phyloP scores from a whole-genome alignment of 306 rosid genomes.

The Carpinus fangiana region DNA sequence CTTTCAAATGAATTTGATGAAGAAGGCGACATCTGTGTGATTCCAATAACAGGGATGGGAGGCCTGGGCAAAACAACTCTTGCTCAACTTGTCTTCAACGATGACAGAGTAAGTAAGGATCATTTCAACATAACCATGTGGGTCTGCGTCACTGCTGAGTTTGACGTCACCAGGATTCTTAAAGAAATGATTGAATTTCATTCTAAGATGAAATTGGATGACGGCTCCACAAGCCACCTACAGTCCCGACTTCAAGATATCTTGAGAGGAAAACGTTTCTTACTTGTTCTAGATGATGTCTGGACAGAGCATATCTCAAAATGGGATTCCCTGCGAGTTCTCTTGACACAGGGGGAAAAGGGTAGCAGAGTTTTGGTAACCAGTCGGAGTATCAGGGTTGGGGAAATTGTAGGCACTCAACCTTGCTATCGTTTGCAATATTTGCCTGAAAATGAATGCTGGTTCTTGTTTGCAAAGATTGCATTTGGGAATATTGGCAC shows the following conservation, averaged over 20 bases:
- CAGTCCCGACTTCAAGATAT: neutral
- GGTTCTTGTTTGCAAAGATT: slow-evolving; percentile 26
- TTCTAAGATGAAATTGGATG: neutral
- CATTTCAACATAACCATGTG: slow-evolving; percentile 22
- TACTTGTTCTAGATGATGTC: slow-evolving; percentile 34
- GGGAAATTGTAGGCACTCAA: neutral
- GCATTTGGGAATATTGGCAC: no score
- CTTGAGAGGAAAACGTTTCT: neutral
- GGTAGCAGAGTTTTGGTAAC: neutral
- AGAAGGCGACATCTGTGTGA: neutral
- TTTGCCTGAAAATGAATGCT: slow-evolving; percentile 15
- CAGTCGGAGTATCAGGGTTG: neutral
- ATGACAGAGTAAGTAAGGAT: neutral
- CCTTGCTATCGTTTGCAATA: neutral
- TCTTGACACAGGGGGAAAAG: neutral
- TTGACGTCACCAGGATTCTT: neutral
- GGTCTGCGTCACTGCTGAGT: slow-evolving; percentile 21
- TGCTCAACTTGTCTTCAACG: slow-evolving; percentile 8
- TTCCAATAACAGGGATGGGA: slow-evolving; percentile 22
- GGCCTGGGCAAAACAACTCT: slow-evolving; percentile 34
- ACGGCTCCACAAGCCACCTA: neutral
- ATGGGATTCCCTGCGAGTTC: slow-evolving; percentile 12
- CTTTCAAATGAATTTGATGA: neutral
- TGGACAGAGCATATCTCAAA: slow-evolving; percentile 5
- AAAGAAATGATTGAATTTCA: neutral